A percentile compares a stretch with the other conserved stretches of the same genome.
phyloP scores from a whole-genome alignment of 169 alveolate genomes.

The Plasmodium sp. region DNA sequence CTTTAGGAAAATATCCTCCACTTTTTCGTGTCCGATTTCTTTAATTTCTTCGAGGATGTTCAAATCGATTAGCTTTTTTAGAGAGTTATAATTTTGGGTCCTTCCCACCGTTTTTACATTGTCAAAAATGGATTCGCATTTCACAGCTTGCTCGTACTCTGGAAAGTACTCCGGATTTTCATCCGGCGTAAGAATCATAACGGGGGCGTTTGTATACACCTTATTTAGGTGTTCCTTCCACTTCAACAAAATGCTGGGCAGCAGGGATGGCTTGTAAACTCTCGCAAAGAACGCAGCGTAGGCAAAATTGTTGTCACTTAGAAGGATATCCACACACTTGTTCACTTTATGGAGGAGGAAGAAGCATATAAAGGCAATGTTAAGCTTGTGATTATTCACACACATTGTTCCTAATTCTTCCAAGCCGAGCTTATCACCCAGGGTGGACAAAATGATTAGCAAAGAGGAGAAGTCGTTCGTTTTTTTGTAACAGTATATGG shows the following conservation, averaged over 20 bases:
- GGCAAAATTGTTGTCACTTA: constrained; percentile 74
- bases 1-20: constrained; percentile 48
- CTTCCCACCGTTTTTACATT: constrained; percentile 31
- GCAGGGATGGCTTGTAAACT: constrained; percentile 78
- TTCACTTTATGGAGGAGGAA: constrained; percentile 80
- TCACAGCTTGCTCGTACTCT: constrained; percentile 52
- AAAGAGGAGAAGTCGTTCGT: constrained; percentile 83
- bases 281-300: constrained; percentile 84
- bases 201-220: constrained; percentile 7
- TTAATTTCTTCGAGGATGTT: constrained; percentile 70
- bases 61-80: constrained; percentile 64
- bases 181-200: constrained; percentile 44
- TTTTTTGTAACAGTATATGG: constrained; percentile 82
- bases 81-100: constrained; percentile 61
- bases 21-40: constrained; percentile 65
- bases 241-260: constrained; percentile 63
- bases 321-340: constrained; percentile 79
- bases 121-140: constrained; percentile 70
- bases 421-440: constrained; percentile 75
- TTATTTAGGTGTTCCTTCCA: constrained; percentile 77
- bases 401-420: constrained; percentile 78
- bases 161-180: constrained; percentile 73
- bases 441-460: constrained; percentile 77
- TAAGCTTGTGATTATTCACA: constrained; percentile 57
- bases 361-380: constrained; percentile 82